Percentiles rank a stretch among this genome's conserved stretches.
phyloP scores from a whole-genome alignment of 495 filamentous ascomycete genomes.

The Penicillium taxi region DNA sequence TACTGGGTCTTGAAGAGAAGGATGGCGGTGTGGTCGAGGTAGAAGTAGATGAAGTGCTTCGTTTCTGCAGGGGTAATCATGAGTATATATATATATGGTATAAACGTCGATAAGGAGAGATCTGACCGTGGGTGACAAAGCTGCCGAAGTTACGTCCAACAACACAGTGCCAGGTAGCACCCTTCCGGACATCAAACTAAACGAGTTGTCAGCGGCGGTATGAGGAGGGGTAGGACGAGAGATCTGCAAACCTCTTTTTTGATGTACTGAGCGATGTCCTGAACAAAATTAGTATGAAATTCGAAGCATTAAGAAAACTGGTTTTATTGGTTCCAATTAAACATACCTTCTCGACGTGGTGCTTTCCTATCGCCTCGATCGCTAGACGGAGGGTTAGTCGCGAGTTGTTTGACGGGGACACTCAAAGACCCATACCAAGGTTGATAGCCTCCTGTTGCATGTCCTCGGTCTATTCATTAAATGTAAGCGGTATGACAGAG shows the following conservation, averaged over 20 bases:
- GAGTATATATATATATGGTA: constrained; percentile 11
- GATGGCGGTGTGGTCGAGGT: constrained; percentile 96
- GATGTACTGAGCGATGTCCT: constrained; percentile 97
- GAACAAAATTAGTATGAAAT: constrained; percentile 12
- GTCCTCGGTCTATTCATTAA: constrained; percentile 70
- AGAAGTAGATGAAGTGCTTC: constrained; percentile 99
- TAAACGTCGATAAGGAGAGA: neutral
- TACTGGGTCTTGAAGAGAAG: constrained; percentile 99
- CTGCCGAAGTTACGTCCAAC: constrained; percentile 98
- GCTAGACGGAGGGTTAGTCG: constrained; percentile 46
- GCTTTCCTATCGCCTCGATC: constrained; percentile 87
- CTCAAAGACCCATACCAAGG: constrained; percentile 58
- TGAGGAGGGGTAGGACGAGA: constrained; percentile 4
- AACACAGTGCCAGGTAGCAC: constrained; percentile 97
- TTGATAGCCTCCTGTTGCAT: constrained; percentile 94
- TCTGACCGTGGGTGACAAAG: constrained; percentile 92
- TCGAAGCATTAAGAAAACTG: neutral
- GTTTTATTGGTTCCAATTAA: neutral
- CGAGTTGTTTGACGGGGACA: constrained; percentile 1
- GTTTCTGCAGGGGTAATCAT: constrained; percentile 60
- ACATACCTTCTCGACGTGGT: constrained; percentile 82
- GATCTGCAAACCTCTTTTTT: constrained; percentile 74
- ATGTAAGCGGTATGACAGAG: too few relatives aligned
- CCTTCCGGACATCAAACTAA: constrained; percentile 84
- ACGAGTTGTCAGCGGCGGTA: constrained; percentile 18